Evolutionary conservation across 768 basidiomycete species (phyloP).

Genomic region (Mycena filopes): DNA sequence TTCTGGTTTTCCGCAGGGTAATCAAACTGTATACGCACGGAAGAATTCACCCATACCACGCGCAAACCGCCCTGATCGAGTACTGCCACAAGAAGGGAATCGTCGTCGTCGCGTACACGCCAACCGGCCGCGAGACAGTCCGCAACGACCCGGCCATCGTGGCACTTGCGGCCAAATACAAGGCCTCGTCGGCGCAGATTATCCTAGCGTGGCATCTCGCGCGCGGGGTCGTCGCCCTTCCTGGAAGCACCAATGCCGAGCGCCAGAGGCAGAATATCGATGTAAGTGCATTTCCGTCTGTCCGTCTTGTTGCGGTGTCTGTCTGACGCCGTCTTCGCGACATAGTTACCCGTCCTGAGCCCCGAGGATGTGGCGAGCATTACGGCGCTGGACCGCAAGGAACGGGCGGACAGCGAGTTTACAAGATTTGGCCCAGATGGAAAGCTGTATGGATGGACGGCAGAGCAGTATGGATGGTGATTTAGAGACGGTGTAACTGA

Average conservation of each 20-base stretch:
- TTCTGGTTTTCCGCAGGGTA: neutral
- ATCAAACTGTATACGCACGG: neutral
- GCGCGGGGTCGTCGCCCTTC: conserved; percentile 54
- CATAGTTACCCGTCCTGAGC: conserved; percentile 15
- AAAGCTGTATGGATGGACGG: conserved; percentile 2
- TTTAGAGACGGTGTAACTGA: too few relatives aligned
- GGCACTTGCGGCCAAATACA: conserved; percentile 59
- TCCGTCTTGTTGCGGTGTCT: neutral
- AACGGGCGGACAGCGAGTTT: neutral
- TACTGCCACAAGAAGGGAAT: conserved; percentile 64
- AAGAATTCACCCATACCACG: conserved; percentile 63
- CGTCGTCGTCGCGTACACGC: conserved; percentile 59
- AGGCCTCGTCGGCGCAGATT: conserved; percentile 57
- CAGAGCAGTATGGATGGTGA: conserved; percentile 13
- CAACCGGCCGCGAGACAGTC: conserved; percentile 57
- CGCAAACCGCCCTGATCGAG: conserved; percentile 57
- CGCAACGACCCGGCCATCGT: conserved; percentile 57
- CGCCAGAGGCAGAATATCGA: conserved; percentile 62
- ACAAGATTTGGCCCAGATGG: neutral
- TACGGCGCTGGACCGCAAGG: conserved; percentile 17
- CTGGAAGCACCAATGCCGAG: conserved; percentile 57
- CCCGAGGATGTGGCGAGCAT: conserved; percentile 16
- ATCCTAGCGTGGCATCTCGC: conserved; percentile 63
- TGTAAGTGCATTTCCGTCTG: conserved; percentile 41
- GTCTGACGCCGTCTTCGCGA: neutral